These are phyloP conservation scores for Aspergillus cejpii DNA, from an alignment of 2,329 filamentous ascomycete species.

Conservation along the genomic window DNA sequence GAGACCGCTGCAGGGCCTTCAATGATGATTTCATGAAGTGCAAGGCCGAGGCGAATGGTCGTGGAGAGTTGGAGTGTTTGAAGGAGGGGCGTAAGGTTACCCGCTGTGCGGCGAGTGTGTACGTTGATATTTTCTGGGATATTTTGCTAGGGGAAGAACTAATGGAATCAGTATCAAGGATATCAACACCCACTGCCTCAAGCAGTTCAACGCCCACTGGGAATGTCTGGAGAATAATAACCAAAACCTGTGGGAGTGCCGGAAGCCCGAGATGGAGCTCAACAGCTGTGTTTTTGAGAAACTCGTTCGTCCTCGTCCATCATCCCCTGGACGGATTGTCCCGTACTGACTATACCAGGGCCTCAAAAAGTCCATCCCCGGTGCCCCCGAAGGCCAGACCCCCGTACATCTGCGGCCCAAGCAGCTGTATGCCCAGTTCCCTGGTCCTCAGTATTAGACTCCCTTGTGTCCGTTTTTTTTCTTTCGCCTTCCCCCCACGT, in stretches of 20 bases:
- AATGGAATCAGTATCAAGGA: slow-evolving; percentile 65
- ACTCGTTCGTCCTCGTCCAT: slow-evolving; percentile 57
- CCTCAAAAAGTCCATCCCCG: slow-evolving; percentile 73
- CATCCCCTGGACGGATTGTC: background rate
- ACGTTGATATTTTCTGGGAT: no score
- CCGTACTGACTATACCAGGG: slow-evolving; percentile 48
- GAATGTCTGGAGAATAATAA: slow-evolving; percentile 95
- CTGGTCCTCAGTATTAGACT: slow-evolving; percentile 35
- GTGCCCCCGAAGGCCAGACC: slow-evolving; percentile 60
- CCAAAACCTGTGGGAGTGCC: slow-evolving; percentile 94
- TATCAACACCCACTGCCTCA: slow-evolving; percentile 89
- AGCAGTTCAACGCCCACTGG: slow-evolving; percentile 90
- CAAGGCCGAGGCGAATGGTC: slow-evolving; percentile 88
- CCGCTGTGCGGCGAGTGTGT: slow-evolving; percentile 93
- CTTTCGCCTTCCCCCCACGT: slow-evolving; percentile 14
- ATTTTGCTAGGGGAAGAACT: no score
- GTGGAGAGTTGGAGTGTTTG: slow-evolving; percentile 88
- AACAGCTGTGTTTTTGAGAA: slow-evolving; percentile 97
- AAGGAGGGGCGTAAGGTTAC: slow-evolving; percentile 96
- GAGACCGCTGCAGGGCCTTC: slow-evolving; percentile 85
- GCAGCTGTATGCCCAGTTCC: slow-evolving; percentile 40
- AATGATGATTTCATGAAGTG: slow-evolving; percentile 99
- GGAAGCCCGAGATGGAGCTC: slow-evolving; percentile 76
- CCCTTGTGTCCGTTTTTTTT: slow-evolving; percentile 16
- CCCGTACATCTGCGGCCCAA: slow-evolving; percentile 66